A percentile compares a stretch with the other conserved stretches of the same genome.
Conservation (phyloP, 2,329 filamentous ascomycete genomes). For the Colletotrichum coccodes region DNA sequence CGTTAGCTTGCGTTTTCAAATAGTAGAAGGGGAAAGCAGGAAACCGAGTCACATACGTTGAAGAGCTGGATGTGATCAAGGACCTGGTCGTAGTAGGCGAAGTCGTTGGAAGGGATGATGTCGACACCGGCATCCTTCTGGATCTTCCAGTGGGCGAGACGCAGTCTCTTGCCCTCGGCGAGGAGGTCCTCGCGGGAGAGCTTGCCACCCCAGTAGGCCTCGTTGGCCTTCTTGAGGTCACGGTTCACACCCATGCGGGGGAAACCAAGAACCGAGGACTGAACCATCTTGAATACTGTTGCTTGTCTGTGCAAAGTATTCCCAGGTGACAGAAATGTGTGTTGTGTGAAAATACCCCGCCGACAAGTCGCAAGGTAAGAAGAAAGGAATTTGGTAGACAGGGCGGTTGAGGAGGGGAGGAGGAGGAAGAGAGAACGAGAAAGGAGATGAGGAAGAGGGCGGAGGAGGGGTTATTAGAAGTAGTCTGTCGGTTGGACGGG, state of each 20-base stretch:
- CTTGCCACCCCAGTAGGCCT: conserved; percentile 97
- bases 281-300: conserved; percentile 64
- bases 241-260: conserved; percentile 98
- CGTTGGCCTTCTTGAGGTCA: conserved; percentile 99
- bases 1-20: conserved; percentile 8
- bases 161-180: conserved; percentile 94
- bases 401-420: conserved; percentile 18
- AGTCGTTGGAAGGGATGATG: conserved; percentile 99
- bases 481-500: conserved; percentile 17
- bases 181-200: conserved; percentile 91
- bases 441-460: background rate
- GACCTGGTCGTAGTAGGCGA: conserved; percentile 98
- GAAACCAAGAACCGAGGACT: conserved; percentile 91
- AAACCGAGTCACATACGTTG: conserved; percentile 71
- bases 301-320: conserved; percentile 33
- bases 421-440: background rate
- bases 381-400: conserved; percentile 13
- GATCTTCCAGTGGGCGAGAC: conserved; percentile 98
- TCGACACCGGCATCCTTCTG: conserved; percentile 99
- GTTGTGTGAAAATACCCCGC: conserved; percentile 24
- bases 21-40: background rate
- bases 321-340: conserved; percentile 19
- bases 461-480: conserved; percentile 30
- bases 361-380: conserved; percentile 24
- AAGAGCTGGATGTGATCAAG: conserved; percentile 98